Conservation (phyloP, 805 yeast species). For the Starmerella geochares region DNA sequence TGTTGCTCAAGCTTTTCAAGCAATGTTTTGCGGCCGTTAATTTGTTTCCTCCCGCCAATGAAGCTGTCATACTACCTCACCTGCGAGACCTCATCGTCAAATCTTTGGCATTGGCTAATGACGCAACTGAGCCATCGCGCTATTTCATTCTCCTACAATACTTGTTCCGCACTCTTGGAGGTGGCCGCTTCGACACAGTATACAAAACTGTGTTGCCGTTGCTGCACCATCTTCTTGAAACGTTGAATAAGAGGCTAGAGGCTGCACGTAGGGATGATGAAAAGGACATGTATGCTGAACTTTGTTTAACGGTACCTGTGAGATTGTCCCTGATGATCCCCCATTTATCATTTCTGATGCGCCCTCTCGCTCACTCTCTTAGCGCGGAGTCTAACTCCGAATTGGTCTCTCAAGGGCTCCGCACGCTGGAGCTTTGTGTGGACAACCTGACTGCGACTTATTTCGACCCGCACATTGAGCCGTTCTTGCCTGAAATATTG, state of each 20-base stretch:
- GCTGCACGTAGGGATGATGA: conserved; percentile 83
- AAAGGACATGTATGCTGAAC: conserved; percentile 85
- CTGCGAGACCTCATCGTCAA: conserved; percentile 71
- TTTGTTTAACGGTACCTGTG: conserved; percentile 93
- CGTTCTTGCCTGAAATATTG: conserved; percentile 90
- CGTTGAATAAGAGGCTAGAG: conserved; percentile 69
- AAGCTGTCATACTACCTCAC: conserved; percentile 78
- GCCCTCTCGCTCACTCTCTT: conserved; percentile 82
- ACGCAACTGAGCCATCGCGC: conserved; percentile 81
- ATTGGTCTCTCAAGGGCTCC: conserved; percentile 81
- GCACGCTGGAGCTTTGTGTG: conserved; percentile 91
- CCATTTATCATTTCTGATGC: conserved; percentile 74
- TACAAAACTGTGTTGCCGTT: conserved; percentile 90
- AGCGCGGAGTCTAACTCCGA: conserved; percentile 68
- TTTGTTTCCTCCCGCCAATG: conserved; percentile 74
- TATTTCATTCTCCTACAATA: conserved; percentile 83
- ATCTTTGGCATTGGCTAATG: conserved; percentile 67
- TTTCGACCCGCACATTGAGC: conserved; percentile 93
- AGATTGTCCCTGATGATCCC: conserved; percentile 89
- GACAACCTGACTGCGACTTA: conserved; percentile 94
- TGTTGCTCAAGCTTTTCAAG: conserved; percentile 76
- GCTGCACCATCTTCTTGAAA: conserved; percentile 73
- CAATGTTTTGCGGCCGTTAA: conserved; percentile 93
- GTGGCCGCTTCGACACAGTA: conserved; percentile 87
- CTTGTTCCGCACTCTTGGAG: conserved; percentile 86